Conservation (phyloP, 2,329 filamentous ascomycete genomes). For the Alternaria rosae region DNA sequence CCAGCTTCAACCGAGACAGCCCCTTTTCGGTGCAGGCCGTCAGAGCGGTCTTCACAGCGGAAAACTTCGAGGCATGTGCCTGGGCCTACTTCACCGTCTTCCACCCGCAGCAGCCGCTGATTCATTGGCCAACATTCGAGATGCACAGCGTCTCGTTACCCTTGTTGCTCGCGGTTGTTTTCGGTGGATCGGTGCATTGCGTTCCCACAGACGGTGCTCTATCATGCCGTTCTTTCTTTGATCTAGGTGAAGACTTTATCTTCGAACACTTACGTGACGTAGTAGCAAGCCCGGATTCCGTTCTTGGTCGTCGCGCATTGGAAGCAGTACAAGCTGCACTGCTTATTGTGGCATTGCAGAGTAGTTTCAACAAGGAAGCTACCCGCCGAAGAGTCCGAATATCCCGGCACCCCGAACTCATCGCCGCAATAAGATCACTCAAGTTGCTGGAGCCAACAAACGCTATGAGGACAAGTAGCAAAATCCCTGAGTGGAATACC, state of each 20-base stretch:
- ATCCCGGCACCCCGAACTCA: conserved; percentile 9
- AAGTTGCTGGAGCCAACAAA: not conserved
- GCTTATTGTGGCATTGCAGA: conserved; percentile 13
- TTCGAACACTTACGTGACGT: conserved; percentile 9
- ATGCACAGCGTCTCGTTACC: conserved; percentile 47
- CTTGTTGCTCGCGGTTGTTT: conserved; percentile 51
- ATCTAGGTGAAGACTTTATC: conserved; percentile 20
- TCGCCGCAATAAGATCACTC: conserved; percentile 13
- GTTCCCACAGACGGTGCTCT: conserved; percentile 18
- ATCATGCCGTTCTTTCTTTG: conserved; percentile 17
- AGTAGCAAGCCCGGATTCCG: not conserved
- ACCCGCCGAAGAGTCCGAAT: conserved; percentile 11
- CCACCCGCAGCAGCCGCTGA: conserved; percentile 55
- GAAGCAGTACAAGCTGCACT: conserved; percentile 18
- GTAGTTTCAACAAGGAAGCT: conserved; percentile 12
- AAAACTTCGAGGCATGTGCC: conserved; percentile 36
- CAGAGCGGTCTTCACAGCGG: conserved; percentile 13
- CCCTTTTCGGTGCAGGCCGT: conserved; percentile 4
- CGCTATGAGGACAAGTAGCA: not conserved
- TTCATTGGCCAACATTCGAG: conserved; percentile 54
- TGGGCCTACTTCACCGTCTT: conserved; percentile 55
- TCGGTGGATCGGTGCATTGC: conserved; percentile 46
- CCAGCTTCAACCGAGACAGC: not conserved
- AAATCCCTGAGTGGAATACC: conserved; percentile 10
- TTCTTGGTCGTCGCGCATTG: not conserved